Evolutionary conservation across 2,329 filamentous ascomycete species (phyloP).

Genomic region (Fusarium continuum): DNA sequence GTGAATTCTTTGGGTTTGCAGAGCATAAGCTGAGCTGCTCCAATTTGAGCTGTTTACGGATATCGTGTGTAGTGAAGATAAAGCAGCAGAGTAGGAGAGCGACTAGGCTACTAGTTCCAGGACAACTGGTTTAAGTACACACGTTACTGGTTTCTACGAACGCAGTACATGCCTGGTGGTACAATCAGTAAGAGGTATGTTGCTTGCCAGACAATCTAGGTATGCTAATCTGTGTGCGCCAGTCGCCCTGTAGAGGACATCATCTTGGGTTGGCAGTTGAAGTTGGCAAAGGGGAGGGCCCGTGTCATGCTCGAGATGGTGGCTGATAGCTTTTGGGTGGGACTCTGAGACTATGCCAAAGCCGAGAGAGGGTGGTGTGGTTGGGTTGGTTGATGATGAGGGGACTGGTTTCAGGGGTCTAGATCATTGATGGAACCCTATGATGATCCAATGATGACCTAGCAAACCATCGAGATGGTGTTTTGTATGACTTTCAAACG

Average conservation of each 20-base stretch:
- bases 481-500: not conserved
- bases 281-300: not conserved
- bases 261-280: not conserved
- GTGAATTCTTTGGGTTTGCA: slow-evolving; percentile 4
- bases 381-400: slow-evolving; percentile 13
- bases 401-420: slow-evolving; percentile 6
- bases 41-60: not conserved
- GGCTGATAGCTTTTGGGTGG: slow-evolving; percentile 1
- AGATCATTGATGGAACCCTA: slow-evolving; percentile 10
- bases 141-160: no score
- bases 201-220: not conserved
- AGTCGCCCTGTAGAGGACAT: slow-evolving; percentile 3
- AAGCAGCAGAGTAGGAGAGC: not conserved
- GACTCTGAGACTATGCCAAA: slow-evolving; percentile 20
- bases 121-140: no score
- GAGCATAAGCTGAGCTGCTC: not conserved
- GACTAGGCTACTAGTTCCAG: not conserved
- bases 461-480: slow-evolving; percentile 2
- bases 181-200: not conserved
- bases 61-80: not conserved
- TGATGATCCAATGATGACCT: slow-evolving; percentile 19
- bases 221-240: slow-evolving; percentile 4
- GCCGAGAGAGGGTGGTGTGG: slow-evolving; percentile 16
- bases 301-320: not conserved
- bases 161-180: not conserved